These are phyloP conservation scores for Syzygium grande DNA, from an alignment of 345 rosid species.

Conservation along the genomic window DNA sequence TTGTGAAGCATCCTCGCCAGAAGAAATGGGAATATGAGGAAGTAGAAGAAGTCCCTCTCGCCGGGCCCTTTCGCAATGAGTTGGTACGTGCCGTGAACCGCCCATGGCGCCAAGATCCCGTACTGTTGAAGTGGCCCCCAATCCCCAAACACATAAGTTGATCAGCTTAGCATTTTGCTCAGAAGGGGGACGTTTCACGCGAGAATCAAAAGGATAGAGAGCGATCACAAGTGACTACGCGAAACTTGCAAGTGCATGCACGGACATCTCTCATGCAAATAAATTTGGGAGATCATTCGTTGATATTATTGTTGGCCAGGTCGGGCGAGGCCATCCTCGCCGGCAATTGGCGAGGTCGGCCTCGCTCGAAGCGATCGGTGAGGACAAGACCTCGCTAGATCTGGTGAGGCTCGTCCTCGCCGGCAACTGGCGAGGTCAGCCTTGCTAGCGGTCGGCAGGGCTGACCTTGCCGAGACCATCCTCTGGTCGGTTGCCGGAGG, in stretches of 20 bases:
- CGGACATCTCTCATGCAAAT: background rate
- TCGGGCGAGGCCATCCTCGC: no score
- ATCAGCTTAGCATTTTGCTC: background rate
- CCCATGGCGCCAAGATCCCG: constrained; percentile 42
- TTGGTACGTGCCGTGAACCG: constrained; percentile 27
- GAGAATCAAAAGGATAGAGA: background rate
- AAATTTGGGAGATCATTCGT: background rate
- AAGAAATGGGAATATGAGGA: constrained; percentile 17
- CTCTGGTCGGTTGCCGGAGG: no score
- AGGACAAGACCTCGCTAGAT: no score
- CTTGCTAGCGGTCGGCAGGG: no score
- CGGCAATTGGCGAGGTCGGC: no score
- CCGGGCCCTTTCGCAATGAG: background rate
- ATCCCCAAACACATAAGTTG: background rate
- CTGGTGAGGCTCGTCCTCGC: no score
- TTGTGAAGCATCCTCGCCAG: constrained; percentile 41
- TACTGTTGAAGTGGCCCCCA: constrained; percentile 12
- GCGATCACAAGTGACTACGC: background rate
- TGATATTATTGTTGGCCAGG: background rate
- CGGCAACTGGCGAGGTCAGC: no score
- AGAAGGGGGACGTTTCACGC: background rate
- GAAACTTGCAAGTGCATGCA: background rate
- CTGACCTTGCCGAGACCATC: no score
- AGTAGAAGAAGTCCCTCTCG: constrained; percentile 22
- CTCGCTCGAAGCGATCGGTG: no score